A percentile compares a stretch with the other conserved stretches of the same genome.
These are phyloP conservation scores for Cutaneotrichosporon sp. DNA, from an alignment of 1,284 basidiomycete genomes.

Conservation along the genomic window DNA sequence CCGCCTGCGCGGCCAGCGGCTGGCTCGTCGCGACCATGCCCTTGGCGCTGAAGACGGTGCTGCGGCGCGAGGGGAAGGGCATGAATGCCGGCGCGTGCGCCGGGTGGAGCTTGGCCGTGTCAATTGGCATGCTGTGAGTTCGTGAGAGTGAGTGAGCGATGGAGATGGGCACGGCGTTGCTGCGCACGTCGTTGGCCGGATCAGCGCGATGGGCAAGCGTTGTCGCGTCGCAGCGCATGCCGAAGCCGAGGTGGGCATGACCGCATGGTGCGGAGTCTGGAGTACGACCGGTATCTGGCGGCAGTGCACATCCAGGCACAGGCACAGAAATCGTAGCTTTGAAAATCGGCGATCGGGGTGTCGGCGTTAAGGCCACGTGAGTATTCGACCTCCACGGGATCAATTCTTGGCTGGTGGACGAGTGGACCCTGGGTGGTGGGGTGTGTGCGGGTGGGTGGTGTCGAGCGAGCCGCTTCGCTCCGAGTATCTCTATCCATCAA, in stretches of 20 bases:
- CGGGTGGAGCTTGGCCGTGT: constrained; percentile 44
- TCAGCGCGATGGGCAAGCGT: too few species aligned
- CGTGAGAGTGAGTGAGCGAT: neutral
- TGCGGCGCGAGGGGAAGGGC: constrained; percentile 38
- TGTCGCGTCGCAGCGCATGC: neutral
- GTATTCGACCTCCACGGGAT: neutral
- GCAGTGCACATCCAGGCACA: neutral
- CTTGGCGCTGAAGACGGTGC: constrained; percentile 65
- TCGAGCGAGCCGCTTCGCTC: constrained; percentile 2
- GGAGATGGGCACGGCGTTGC: neutral
- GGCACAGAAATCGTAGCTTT: neutral
- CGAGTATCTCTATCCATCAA: constrained; percentile 33
- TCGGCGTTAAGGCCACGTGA: neutral
- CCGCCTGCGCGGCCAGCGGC: constrained; percentile 78
- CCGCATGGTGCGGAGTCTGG: neutral
- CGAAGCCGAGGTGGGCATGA: neutral
- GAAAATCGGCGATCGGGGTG: neutral
- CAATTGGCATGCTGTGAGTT: constrained; percentile 38
- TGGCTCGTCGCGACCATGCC: constrained; percentile 82
- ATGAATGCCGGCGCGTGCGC: constrained; percentile 45
- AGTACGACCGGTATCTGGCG: neutral
- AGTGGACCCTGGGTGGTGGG: neutral
- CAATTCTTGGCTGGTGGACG: neutral
- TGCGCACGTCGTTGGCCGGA: too few species aligned
- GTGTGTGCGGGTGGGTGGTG: neutral